Conservation (phyloP, 129 eudicot genomes). For the Saussurea involucrata region DNA sequence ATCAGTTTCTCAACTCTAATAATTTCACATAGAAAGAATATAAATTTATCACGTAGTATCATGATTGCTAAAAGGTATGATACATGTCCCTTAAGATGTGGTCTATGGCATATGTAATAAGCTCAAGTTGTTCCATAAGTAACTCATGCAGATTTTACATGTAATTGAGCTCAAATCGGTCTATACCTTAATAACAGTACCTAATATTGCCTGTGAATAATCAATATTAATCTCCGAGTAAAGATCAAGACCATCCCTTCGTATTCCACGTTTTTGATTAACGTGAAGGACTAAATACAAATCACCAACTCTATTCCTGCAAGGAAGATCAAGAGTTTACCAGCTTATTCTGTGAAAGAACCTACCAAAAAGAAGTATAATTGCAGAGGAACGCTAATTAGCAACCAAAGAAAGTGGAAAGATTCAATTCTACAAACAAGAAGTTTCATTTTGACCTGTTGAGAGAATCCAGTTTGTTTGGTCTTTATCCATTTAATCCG, state of each 20-base stretch:
- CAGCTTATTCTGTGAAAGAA: slow-evolving; percentile 13
- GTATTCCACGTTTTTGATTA: slow-evolving; percentile 59
- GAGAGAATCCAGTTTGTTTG: not conserved
- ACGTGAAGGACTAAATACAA: slow-evolving; percentile 70
- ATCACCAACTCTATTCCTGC: slow-evolving; percentile 81
- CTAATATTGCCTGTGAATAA: slow-evolving; percentile 90
- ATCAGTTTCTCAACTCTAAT: not conserved
- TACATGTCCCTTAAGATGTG: not conserved
- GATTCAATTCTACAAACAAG: slow-evolving; percentile 2
- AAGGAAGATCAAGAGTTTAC: slow-evolving; percentile 21
- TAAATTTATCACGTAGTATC: not conserved
- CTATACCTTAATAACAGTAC: slow-evolving; percentile 73
- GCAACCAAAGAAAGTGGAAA: not conserved
- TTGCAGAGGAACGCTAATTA: not conserved
- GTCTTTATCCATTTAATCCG: not conserved
- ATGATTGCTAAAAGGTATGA: not conserved
- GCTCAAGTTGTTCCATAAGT: slow-evolving; percentile 1
- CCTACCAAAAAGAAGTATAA: slow-evolving; percentile 11
- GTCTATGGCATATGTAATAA: not conserved
- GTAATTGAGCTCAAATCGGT: not conserved
- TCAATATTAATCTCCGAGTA: slow-evolving; percentile 68
- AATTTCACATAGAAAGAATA: not conserved
- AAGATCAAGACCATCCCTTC: slow-evolving; percentile 75
- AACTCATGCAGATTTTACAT: slow-evolving; percentile 12
- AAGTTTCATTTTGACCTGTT: not conserved